phyloP scores from a whole-genome alignment of 306 rosid species.

The Quercus glauca region DNA sequence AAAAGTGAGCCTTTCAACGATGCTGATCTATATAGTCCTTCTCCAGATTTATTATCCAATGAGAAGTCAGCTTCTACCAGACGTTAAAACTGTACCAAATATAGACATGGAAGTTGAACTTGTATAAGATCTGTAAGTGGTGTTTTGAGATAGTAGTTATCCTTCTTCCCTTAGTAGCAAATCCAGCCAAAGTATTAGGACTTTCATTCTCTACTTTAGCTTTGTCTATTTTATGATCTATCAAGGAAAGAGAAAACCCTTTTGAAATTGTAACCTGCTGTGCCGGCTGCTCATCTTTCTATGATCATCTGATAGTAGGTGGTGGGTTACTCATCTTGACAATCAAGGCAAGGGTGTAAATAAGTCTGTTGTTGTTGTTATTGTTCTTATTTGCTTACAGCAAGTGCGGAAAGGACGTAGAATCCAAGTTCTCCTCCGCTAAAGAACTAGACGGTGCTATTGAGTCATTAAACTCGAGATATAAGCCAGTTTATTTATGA shows the following conservation, averaged over 20 bases:
- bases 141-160: conserved; percentile 11
- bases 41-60: conserved; percentile 25
- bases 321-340: no score
- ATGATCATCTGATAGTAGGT: background rate
- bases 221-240: background rate
- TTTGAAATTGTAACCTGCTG: no score
- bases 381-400: no score
- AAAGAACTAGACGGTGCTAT: no score
- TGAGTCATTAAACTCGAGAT: no score
- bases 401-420: no score
- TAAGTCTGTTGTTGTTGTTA: background rate
- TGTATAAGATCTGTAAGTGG: conserved; percentile 37
- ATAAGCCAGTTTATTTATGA: background rate
- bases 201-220: background rate
- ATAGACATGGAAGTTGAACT: conserved; percentile 30
- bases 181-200: no score
- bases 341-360: background rate
- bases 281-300: background rate
- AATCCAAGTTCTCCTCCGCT: no score
- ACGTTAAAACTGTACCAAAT: conserved; percentile 26
- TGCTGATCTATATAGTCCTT: conserved; percentile 14
- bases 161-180: background rate
- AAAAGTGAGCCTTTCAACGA: conserved; percentile 34
- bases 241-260: background rate
- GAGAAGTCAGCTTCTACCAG: conserved; percentile 35